Conservation (phyloP, 2,329 filamentous ascomycete genomes). For the Aureobasidium sp. region DNA sequence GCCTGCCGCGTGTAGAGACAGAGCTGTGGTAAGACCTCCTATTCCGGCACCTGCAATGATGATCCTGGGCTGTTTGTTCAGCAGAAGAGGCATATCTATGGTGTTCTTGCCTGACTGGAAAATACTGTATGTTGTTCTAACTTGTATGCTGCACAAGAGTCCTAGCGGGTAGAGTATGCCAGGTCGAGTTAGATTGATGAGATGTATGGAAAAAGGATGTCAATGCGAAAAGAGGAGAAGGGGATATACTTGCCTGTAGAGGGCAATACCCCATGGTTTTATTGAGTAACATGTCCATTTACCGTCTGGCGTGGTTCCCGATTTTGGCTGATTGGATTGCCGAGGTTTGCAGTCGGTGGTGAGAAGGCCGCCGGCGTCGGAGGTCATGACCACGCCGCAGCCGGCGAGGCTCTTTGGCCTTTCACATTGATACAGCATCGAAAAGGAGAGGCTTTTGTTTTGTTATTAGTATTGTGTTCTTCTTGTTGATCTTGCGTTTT, state of each 20-base stretch:
- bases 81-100: constrained; percentile 13
- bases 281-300: background rate
- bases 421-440: background rate
- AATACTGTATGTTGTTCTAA: background rate
- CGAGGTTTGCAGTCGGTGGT: constrained; percentile 1
- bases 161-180: background rate
- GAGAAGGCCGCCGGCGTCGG: constrained; percentile 8
- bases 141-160: background rate
- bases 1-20: constrained; percentile 46
- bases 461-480: too few species aligned
- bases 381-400: background rate
- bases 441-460: too few species aligned
- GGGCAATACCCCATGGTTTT: background rate
- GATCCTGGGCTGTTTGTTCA: constrained; percentile 23
- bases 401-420: background rate
- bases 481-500: too few species aligned
- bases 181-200: too few species aligned
- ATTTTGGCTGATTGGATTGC: constrained; percentile 7
- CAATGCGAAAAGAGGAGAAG: background rate
- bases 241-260: background rate
- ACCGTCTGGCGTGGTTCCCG: background rate
- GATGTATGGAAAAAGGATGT: background rate
- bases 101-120: background rate
- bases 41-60: constrained; percentile 45
- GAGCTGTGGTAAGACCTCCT: constrained; percentile 48